phyloP scores from a whole-genome alignment of 2,329 filamentous ascomycete genomes.

The Biscogniauxia marginata region DNA sequence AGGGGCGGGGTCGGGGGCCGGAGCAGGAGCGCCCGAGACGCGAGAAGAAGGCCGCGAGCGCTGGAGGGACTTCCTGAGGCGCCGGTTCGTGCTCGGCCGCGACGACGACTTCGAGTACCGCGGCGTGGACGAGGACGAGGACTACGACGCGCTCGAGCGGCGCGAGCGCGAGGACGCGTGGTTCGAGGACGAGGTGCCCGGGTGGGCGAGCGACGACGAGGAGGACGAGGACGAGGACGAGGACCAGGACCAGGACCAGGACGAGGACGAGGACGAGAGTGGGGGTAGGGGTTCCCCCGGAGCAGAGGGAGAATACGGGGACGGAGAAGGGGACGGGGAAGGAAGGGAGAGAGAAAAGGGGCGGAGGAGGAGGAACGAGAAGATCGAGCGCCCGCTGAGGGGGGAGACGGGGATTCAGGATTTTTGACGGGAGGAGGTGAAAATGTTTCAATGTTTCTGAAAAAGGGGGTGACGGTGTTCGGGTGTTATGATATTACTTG shows the following conservation, averaged over 20 bases:
- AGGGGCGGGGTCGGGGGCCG: not conserved
- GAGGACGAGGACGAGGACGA: no score
- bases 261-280: no score
- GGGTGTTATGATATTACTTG: no score
- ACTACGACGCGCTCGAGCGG: conserved; percentile 62
- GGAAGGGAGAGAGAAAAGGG: conserved; percentile 24
- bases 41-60: conserved; percentile 66
- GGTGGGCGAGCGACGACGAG: conserved; percentile 53
- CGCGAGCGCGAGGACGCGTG: conserved; percentile 70
- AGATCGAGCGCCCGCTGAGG: conserved; percentile 24
- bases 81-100: conserved; percentile 71
- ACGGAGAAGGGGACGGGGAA: conserved; percentile 23
- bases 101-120: conserved; percentile 80
- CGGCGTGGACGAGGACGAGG: conserved; percentile 68
- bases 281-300: no score
- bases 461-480: not conserved
- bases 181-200: conserved; percentile 76
- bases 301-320: no score
- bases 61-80: conserved; percentile 71
- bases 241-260: no score
- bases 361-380: conserved; percentile 15
- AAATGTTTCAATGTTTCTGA: no score
- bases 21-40: conserved; percentile 33
- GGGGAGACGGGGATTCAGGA: conserved; percentile 74
- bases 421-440: conserved; percentile 47